Conservation (phyloP, 1,139 yeast species). For the Taphrina deformans region DNA sequence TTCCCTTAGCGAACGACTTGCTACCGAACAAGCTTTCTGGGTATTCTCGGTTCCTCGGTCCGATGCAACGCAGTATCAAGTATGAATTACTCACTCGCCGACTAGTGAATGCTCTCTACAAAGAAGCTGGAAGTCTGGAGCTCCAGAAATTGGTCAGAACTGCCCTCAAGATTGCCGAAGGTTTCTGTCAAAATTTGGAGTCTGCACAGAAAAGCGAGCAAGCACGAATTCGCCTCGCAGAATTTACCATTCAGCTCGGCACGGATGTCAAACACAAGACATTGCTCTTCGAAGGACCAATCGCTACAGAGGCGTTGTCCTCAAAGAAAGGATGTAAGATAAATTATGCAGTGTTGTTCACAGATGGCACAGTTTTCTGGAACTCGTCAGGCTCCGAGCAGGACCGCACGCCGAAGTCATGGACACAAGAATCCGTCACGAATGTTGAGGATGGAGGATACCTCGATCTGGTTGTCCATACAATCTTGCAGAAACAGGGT, state of each 20-base stretch:
- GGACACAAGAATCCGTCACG: slow-evolving; percentile 9
- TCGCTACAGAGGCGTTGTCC: slow-evolving; percentile 11
- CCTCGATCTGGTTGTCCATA: slow-evolving; percentile 16
- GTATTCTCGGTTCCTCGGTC: slow-evolving; percentile 26
- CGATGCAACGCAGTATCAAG: slow-evolving; percentile 29
- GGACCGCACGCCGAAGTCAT: slow-evolving; percentile 16
- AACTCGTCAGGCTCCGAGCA: slow-evolving; percentile 6
- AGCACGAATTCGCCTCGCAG: slow-evolving; percentile 9
- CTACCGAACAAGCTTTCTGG: slow-evolving; percentile 25
- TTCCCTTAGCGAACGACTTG: slow-evolving; percentile 11
- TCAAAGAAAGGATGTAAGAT: slow-evolving; percentile 26
- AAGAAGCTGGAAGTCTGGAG: slow-evolving; percentile 5
- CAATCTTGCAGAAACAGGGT: not conserved
- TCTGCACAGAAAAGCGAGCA: slow-evolving; percentile 23
- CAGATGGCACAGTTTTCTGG: slow-evolving; percentile 29
- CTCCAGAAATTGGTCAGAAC: slow-evolving; percentile 7
- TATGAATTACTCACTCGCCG: slow-evolving; percentile 21
- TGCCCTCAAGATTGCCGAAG: slow-evolving; percentile 7
- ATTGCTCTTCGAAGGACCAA: slow-evolving; percentile 15
- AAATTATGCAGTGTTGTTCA: slow-evolving; percentile 19
- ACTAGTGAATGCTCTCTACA: slow-evolving; percentile 1
- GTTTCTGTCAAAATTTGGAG: slow-evolving; percentile 15
- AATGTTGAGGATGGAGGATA: slow-evolving; percentile 25
- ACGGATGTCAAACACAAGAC: slow-evolving; percentile 8
- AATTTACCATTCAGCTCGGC: slow-evolving; percentile 12